Percentiles rank a stretch among this genome's conserved stretches.
phyloP scores from a whole-genome alignment of 2,329 filamentous ascomycete species.

The Rugonectria rugulosa region DNA sequence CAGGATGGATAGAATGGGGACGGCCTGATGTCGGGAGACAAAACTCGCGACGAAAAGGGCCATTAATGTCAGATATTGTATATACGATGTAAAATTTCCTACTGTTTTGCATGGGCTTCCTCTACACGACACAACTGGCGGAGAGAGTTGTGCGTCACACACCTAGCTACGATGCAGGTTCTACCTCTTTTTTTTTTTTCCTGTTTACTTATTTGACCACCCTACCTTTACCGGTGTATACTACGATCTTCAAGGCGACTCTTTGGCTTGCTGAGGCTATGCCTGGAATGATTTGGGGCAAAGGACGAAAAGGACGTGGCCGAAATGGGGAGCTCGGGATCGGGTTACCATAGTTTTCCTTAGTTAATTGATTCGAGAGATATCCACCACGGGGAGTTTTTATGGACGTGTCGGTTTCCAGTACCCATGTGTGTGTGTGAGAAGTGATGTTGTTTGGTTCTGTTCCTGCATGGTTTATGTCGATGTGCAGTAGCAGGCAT shows the following conservation, averaged over 20 bases:
- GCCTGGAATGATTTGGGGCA: constrained; percentile 6
- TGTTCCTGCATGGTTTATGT: too few species aligned
- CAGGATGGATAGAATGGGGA: too few species aligned
- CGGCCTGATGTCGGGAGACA: too few species aligned
- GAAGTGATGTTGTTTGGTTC: too few species aligned
- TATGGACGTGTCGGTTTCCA: background rate
- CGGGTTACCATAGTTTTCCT: constrained; percentile 11
- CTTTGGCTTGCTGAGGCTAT: background rate
- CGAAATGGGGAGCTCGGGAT: constrained; percentile 15
- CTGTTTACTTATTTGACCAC: background rate
- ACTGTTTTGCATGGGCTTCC: constrained; percentile 26
- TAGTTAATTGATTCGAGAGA: constrained; percentile 25
- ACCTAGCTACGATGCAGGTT: constrained; percentile 4
- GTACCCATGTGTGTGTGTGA: background rate
- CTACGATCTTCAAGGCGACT: constrained; percentile 8
- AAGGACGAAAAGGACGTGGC: constrained; percentile 5
- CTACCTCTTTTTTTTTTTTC: background rate
- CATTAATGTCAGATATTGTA: constrained; percentile 43
- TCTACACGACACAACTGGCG: constrained; percentile 28
- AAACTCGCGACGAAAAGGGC: too few species aligned
- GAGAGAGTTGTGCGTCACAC: constrained; percentile 13
- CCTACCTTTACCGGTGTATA: constrained; percentile 2
- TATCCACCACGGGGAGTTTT: too few species aligned
- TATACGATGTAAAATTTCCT: constrained; percentile 39
- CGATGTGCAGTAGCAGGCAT: too few species aligned